Conservation (phyloP, 1,284 basidiomycete genomes). For the Hypsizygus ulmarius region DNA sequence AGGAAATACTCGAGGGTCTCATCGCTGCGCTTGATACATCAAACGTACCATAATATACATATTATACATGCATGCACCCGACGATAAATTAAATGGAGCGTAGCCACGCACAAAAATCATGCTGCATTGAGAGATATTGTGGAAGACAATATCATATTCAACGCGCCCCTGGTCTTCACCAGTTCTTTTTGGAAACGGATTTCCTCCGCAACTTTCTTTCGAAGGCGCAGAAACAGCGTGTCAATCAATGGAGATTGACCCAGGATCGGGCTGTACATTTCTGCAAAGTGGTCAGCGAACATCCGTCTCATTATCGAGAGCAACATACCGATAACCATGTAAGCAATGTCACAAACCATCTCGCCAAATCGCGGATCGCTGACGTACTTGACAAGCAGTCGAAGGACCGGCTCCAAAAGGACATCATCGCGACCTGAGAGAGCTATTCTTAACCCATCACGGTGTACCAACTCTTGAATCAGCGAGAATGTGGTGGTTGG, state of each 20-base stretch:
- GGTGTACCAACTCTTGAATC: constrained; percentile 90
- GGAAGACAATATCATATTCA: constrained; percentile 89
- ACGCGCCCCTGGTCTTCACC: constrained; percentile 78
- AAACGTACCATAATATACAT: constrained; percentile 6
- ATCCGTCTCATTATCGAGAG: not conserved
- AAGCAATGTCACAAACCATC: constrained; percentile 81
- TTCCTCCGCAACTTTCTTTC: constrained; percentile 83
- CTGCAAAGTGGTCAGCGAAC: constrained; percentile 39
- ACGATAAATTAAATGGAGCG: not conserved
- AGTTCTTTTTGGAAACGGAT: constrained; percentile 90
- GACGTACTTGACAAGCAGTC: constrained; percentile 83
- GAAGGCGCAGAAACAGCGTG: constrained; percentile 79
- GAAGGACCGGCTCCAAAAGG: constrained; percentile 87
- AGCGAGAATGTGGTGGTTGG: constrained; percentile 89
- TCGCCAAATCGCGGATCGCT: constrained; percentile 90
- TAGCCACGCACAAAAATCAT: not conserved
- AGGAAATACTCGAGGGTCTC: constrained; percentile 67
- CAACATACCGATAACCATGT: constrained; percentile 78
- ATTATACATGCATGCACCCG: not conserved
- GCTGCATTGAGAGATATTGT: constrained; percentile 39
- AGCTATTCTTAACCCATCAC: constrained; percentile 86
- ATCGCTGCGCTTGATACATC: constrained; percentile 58
- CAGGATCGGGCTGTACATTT: constrained; percentile 88
- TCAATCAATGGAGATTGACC: constrained; percentile 95
- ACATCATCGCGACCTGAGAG: constrained; percentile 93